phyloP scores from a whole-genome alignment of 2,329 filamentous ascomycete species.

The Claviceps africana region DNA sequence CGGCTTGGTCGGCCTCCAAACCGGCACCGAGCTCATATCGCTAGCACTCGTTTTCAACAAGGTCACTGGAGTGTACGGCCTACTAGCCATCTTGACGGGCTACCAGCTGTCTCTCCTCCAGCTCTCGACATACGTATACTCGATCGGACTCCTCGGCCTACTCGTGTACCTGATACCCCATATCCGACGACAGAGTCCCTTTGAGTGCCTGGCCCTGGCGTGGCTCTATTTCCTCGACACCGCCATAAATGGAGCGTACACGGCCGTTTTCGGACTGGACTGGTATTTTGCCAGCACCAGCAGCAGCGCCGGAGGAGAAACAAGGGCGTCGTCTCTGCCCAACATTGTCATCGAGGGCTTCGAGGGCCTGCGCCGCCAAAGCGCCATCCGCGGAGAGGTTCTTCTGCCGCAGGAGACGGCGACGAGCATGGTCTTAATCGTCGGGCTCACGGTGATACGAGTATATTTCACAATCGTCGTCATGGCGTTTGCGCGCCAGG shows the following conservation, averaged over 20 bases:
- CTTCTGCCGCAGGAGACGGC: slow-evolving; percentile 42
- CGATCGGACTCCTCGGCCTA: slow-evolving; percentile 53
- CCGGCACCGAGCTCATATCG: slow-evolving; percentile 72
- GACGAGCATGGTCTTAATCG: slow-evolving; percentile 67
- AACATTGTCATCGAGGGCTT: slow-evolving; percentile 19
- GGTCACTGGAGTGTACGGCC: slow-evolving; percentile 76
- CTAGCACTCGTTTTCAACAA: slow-evolving; percentile 83
- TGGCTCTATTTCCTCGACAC: slow-evolving; percentile 80
- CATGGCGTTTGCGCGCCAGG: slow-evolving; percentile 67
- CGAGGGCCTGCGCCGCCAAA: slow-evolving; percentile 20
- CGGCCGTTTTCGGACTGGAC: slow-evolving; percentile 62
- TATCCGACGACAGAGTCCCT: slow-evolving; percentile 62
- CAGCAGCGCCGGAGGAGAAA: slow-evolving; percentile 28
- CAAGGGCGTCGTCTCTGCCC: slow-evolving; percentile 10
- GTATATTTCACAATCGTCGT: slow-evolving; percentile 76
- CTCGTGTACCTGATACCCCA: slow-evolving; percentile 62
- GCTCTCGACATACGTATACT: slow-evolving; percentile 85
- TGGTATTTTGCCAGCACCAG: slow-evolving; percentile 66
- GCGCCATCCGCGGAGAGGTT: slow-evolving; percentile 20
- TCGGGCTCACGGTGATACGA: slow-evolving; percentile 57
- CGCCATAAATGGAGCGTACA: slow-evolving; percentile 68
- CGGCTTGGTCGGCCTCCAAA: slow-evolving; percentile 72
- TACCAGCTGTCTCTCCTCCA: slow-evolving; percentile 71
- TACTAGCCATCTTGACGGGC: slow-evolving; percentile 79
- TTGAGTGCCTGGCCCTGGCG: slow-evolving; percentile 68